Percentiles rank a stretch among this genome's conserved stretches.
These are phyloP conservation scores for Paracamarosporium sp. DNA, from an alignment of 2,329 filamentous ascomycete species.

Conservation along the genomic window DNA sequence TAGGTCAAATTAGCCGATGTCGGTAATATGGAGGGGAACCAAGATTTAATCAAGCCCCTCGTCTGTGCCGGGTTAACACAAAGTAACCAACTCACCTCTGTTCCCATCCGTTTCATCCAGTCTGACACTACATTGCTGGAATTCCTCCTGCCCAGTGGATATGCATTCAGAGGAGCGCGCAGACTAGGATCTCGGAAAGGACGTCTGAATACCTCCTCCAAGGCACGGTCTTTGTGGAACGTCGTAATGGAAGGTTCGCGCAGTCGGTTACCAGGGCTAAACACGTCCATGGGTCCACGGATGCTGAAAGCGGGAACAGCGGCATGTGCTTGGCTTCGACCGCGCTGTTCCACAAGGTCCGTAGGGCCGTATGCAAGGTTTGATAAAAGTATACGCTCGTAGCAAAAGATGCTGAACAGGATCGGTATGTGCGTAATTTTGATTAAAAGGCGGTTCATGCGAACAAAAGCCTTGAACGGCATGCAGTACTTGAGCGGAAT, in stretches of 20 bases:
- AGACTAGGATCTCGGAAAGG: slow-evolving; percentile 67
- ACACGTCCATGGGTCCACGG: slow-evolving; percentile 61
- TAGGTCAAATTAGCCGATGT: slow-evolving; percentile 21
- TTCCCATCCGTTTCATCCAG: slow-evolving; percentile 80
- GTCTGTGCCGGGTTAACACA: no score
- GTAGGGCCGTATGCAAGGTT: slow-evolving; percentile 80
- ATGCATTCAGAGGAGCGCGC: slow-evolving; percentile 38
- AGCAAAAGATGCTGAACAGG: slow-evolving; percentile 83
- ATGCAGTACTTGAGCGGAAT: slow-evolving; percentile 83
- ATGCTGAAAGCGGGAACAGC: slow-evolving; percentile 52
- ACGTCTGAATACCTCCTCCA: slow-evolving; percentile 87
- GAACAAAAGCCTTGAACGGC: slow-evolving; percentile 81
- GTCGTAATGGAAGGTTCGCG: slow-evolving; percentile 88
- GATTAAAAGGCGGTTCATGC: slow-evolving; percentile 87
- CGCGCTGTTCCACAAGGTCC: slow-evolving; percentile 79
- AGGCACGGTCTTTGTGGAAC: slow-evolving; percentile 84
- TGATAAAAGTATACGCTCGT: slow-evolving; percentile 82
- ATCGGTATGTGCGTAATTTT: slow-evolving; percentile 90
- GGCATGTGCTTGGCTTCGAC: slow-evolving; percentile 66
- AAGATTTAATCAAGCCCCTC: no score
- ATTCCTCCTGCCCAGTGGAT: slow-evolving; percentile 65
- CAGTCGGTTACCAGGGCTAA: slow-evolving; percentile 72
- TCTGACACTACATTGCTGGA: slow-evolving; percentile 82
- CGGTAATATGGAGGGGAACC: no score
- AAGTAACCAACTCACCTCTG: slow-evolving; percentile 35